Percentiles rank a stretch among this genome's conserved stretches.
phyloP scores from a whole-genome alignment of 305 asterid species.

The Plantago coronopus region DNA sequence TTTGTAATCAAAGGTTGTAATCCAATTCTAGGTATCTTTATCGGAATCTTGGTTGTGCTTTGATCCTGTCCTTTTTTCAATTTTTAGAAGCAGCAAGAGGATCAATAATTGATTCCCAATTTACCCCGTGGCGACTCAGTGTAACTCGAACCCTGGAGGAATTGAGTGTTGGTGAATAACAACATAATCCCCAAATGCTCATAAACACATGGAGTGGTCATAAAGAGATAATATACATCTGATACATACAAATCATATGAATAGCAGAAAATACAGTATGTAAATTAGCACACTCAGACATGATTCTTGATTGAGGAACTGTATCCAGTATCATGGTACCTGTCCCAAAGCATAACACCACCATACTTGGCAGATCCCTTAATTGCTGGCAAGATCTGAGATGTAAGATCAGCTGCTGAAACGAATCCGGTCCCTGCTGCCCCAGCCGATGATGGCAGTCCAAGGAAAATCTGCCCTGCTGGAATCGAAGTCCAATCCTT shows the following conservation, averaged over 20 bases:
- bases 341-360: conserved; percentile 34
- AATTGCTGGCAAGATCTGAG: conserved; percentile 24
- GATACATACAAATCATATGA: not conserved
- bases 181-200: too few relatives aligned
- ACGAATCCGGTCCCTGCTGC: conserved; percentile 33
- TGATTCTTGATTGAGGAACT: conserved; percentile 25
- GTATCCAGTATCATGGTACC: conserved; percentile 27
- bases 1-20: too few relatives aligned
- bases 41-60: too few relatives aligned
- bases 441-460: conserved; percentile 24
- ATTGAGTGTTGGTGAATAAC: too few relatives aligned
- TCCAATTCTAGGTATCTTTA: too few relatives aligned
- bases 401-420: conserved; percentile 18
- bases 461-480: conserved; percentile 24
- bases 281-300: conserved; percentile 18
- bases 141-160: too few relatives aligned
- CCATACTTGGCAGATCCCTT: conserved; percentile 28
- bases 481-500: conserved; percentile 29
- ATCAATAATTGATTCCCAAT: too few relatives aligned
- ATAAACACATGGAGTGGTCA: too few relatives aligned
- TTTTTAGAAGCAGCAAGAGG: too few relatives aligned
- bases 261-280: not conserved
- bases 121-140: too few relatives aligned
- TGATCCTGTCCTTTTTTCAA: too few relatives aligned
- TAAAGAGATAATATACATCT: not conserved